phyloP scores from a whole-genome alignment of 2,329 filamentous ascomycete genomes.

The Fusarium sp. region DNA sequence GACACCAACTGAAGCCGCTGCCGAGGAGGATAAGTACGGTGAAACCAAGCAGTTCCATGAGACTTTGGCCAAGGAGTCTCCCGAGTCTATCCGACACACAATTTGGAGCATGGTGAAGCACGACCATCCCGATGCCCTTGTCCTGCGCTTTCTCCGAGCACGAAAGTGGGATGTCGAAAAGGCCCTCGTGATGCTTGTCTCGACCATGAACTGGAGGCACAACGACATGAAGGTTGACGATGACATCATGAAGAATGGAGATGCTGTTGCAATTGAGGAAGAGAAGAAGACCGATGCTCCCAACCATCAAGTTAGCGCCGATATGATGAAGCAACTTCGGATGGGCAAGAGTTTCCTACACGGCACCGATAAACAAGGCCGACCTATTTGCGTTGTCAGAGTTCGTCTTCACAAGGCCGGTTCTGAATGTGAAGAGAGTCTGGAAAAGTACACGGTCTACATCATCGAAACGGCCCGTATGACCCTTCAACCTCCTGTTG shows the following conservation, averaged over 20 bases:
- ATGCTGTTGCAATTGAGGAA: constrained; percentile 74
- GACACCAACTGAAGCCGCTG: constrained; percentile 59
- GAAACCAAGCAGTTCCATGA: constrained; percentile 89
- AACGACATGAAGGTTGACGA: constrained; percentile 90
- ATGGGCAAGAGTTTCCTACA: constrained; percentile 96
- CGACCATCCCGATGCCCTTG: constrained; percentile 89
- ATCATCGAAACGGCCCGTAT: constrained; percentile 95
- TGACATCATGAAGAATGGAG: constrained; percentile 85
- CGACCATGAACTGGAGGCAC: constrained; percentile 92
- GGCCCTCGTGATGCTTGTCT: constrained; percentile 93
- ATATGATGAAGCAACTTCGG: constrained; percentile 86
- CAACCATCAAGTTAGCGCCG: constrained; percentile 77
- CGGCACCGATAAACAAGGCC: constrained; percentile 84
- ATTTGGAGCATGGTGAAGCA: constrained; percentile 97
- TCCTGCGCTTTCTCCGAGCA: constrained; percentile 88
- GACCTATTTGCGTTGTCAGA: constrained; percentile 89
- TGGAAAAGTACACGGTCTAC: constrained; percentile 94
- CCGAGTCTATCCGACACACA: constrained; percentile 83
- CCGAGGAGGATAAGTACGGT: constrained; percentile 89
- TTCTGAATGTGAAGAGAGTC: constrained; percentile 84
- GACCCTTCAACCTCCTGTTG: constrained; percentile 82
- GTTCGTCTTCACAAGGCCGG: constrained; percentile 85
- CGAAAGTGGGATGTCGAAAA: constrained; percentile 96
- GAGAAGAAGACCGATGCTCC: constrained; percentile 70
- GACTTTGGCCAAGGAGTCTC: constrained; percentile 81